Evolutionary conservation across 192 early-diverging fungal genomes (phyloP), one percentile per base, ranked within the genome.

Genomic region (Thamnidium elegans): DNA sequence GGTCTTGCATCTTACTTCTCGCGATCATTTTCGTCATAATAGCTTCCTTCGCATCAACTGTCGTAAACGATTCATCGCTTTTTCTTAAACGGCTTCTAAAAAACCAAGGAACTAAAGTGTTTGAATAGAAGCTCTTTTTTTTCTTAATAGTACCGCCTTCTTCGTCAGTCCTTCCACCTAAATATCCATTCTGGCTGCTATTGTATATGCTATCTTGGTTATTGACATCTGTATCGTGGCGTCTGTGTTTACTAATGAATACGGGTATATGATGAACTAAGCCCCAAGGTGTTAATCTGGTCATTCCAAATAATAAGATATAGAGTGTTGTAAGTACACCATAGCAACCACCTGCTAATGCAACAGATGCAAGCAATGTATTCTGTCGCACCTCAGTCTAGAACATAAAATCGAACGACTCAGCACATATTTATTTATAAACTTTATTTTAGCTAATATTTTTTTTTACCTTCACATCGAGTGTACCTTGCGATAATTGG

Each of bases 321-420:
- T 71, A 71, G 1, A 71, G 10, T 13, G 63, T 65, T 13, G 58
- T 71, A 5, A 65, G 43, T 44, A 65, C 42, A 30, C 69, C 69
- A 14, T 65, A 71, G 11, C 46, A 50, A 55, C 69, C 69, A 62
- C 69, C 69, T 32, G 56, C 62, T 20, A 71, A 54, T 14, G 69
- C 69, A 61, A 71, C 15, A 9, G 50, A n/a, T 46, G 63, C 50
- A 17, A 71, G 30, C 0, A 59, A 7, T n/a, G 69, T 71, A 31
- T 71, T 56, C 23, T 71, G 69, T 19, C 69, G 42, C 23, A 60
- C 48, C 30, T 71, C 69, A 39, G 63, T 65, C 63, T 71, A 58
- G 36, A 17, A 15, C 1, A 31, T 19, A 9, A 54, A 7, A 26
- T 26, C 26, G 26, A 26, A 26, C 26, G 26, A 26, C 26, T 53